Base-by-base conservation (phyloP, 345 rosid genomes). In the Lumnitzera racemosa region DNA sequence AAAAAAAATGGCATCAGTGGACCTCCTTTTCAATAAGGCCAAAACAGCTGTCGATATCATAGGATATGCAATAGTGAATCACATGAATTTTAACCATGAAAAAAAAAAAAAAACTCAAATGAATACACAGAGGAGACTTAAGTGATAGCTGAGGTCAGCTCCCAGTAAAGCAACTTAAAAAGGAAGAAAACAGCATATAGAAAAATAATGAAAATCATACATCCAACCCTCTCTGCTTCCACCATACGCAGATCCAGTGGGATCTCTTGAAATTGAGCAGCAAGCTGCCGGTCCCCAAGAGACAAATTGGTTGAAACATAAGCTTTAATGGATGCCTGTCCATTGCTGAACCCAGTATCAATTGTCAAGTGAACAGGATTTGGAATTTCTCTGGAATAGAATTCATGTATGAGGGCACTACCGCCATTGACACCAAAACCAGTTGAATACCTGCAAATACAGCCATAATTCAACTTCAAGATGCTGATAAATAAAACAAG, bases 141-240 rank as follows among this genome's bases (percentile, higher is more conserved):
- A 36, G 10, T 36, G 43, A 36, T 1, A 36, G 6, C 9, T 36
- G 43, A 36, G 43, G 10, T 5, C 43, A 3, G 10, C 43, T 4
- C 43, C 43, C 43, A 36, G 8, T 36, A 36, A 36, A 3, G 43
- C 43, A 36, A 36, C 10, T 36, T 5, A 36, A 36, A 36, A 4
- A 36, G 6, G 6, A 36, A 9, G 1, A 36, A 36, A 51, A n/a
- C 41, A 56, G 58, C 41, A 27, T n/a, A 0, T 12, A 5, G 46
- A 0, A 49, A n/a, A 51, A n/a, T 9, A 17, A 50, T 55, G 2
- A 53, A 27, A 69, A 58, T 69, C 97, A 66, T 80, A 90, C 99
- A 90, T 81, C 96, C 99, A 59, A 95, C 80, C 64, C 89, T 85
- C 74, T 86, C 99, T 27, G 97, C 99, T 70, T 94, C 97, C 59